Base-by-base conservation (phyloP, 495 filamentous ascomycete species). In the Hyaloscypha finlandica region DNA sequence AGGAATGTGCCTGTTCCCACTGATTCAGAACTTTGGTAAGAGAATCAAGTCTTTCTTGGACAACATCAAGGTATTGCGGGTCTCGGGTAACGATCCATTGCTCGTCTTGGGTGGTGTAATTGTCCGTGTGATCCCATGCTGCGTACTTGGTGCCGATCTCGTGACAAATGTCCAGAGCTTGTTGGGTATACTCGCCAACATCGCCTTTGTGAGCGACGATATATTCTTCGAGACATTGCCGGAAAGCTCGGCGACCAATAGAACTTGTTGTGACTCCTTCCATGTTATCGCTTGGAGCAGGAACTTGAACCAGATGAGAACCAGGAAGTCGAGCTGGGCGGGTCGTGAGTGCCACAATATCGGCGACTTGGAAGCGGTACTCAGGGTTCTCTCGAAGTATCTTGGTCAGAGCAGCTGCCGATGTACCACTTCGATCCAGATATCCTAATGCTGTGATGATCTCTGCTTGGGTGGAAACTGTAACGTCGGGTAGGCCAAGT, bases 281-380 rank as follows among this genome's bases (percentile, higher is more conserved):
- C n/a, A 70, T 35, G 54, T 70, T 70, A 9, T 70, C 68, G 48
- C 68, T 70, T 16, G 68, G 68, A 32, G 68, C 68, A 6, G 68
- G 68, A 2, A 70, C 64, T 52, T 70, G 64, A 14, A 70, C 68
- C 2, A 65, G 55, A 19, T 20, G 19, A 2, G 62, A 65, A 25
- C 64, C 63, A 6, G n/a, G 42, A 54, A 45, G 51, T 31, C 63
- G 52, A 33, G 45, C 42, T 9, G 30, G 14, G 1, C 2, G 12
- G 8, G 20, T n/a, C n/a, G 53, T 42, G 30, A 70, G 25, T 4
- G 68, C 68, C 2, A 70, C 68, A 14, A 70, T 45, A 56, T 70
- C 68, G 6, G 64, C 68, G 5, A 57, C 31, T 8, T 59, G 51
- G 30, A 67, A 65, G 9, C 39, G 39, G 51, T 45, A 70, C 3